Evolutionary conservation across 2,329 filamentous ascomycete species (phyloP).

Genomic region (Escovopsis sp.): DNA sequence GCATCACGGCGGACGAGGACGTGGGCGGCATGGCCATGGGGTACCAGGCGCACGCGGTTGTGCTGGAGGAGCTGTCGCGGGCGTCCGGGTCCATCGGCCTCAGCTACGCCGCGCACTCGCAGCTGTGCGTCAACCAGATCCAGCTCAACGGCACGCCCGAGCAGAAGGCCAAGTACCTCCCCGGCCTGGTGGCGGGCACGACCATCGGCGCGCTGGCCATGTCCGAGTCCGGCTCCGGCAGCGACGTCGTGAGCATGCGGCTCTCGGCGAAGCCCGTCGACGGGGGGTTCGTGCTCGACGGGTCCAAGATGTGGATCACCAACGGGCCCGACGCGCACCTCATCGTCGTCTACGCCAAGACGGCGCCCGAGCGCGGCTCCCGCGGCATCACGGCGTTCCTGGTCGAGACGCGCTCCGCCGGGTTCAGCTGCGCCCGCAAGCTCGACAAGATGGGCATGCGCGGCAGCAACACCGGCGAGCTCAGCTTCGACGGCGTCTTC

Average conservation of each 20-base stretch:
- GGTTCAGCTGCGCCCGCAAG: conserved; percentile 80
- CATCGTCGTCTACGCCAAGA: conserved; percentile 96
- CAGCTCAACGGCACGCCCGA: conserved; percentile 70
- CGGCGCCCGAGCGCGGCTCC: conserved; percentile 59
- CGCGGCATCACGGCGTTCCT: conserved; percentile 95
- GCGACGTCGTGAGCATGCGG: conserved; percentile 93
- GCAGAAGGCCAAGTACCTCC: conserved; percentile 72
- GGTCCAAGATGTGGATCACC: conserved; percentile 99
- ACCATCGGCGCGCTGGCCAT: conserved; percentile 83
- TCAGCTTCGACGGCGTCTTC: conserved; percentile 82
- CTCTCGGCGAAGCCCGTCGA: conserved; percentile 67
- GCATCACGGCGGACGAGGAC: conserved; percentile 84
- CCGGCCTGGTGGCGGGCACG: conserved; percentile 65
- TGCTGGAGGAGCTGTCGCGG: conserved; percentile 87
- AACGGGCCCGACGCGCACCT: conserved; percentile 91
- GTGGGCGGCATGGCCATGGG: conserved; percentile 84
- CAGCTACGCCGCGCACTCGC: conserved; percentile 89
- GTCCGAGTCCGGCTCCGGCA: conserved; percentile 83
- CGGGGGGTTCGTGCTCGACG: conserved; percentile 74
- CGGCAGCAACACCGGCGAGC: conserved; percentile 88
- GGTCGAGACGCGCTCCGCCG: conserved; percentile 54
- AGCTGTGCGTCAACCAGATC: conserved; percentile 92
- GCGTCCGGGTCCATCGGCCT: conserved; percentile 74
- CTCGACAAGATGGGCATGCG: conserved; percentile 98
- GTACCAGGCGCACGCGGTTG: conserved; percentile 90